A percentile compares a stretch with the other conserved stretches of the same genome.
phyloP scores from a whole-genome alignment of 495 filamentous ascomycete genomes.

The Trichocladium antarcticum region DNA sequence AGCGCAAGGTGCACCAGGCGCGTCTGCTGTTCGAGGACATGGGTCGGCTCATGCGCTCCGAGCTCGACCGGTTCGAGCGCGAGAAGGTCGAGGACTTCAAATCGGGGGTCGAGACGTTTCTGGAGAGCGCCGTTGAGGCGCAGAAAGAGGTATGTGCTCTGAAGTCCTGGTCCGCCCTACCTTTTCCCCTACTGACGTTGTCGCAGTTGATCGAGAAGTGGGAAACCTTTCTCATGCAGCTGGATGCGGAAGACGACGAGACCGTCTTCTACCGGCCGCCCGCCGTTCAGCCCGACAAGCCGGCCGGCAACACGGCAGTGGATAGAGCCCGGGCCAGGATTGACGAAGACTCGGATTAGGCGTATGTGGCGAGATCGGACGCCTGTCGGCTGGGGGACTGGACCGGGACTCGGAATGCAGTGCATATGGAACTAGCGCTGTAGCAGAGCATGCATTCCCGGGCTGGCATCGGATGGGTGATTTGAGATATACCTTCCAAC shows the following conservation, averaged over 20 bases:
- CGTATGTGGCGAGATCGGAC: conserved; percentile 2
- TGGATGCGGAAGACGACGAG: conserved; percentile 87
- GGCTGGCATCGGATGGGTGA: background rate
- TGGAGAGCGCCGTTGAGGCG: conserved; percentile 92
- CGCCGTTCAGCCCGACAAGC: conserved; percentile 34
- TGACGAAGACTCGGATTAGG: conserved; percentile 42
- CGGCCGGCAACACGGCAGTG: conserved; percentile 38
- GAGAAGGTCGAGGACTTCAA: conserved; percentile 99
- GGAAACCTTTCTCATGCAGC: conserved; percentile 93
- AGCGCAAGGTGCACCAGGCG: conserved; percentile 85
- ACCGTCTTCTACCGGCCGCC: conserved; percentile 62
- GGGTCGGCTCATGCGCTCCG: conserved; percentile 80
- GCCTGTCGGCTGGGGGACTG: background rate
- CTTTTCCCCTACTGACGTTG: conserved; percentile 19
- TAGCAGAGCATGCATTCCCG: background rate
- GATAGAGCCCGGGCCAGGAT: conserved; percentile 41
- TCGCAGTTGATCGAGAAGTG: conserved; percentile 91
- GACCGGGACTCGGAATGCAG: background rate
- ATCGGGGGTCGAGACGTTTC: conserved; percentile 90
- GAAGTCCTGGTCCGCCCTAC: too few species aligned
- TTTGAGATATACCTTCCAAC: background rate
- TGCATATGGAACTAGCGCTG: background rate
- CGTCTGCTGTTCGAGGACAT: conserved; percentile 92
- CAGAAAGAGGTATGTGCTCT: conserved; percentile 95
- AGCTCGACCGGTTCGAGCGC: conserved; percentile 86